phyloP scores from a whole-genome alignment of 805 yeast species.

The Monosporozyma unispora region DNA sequence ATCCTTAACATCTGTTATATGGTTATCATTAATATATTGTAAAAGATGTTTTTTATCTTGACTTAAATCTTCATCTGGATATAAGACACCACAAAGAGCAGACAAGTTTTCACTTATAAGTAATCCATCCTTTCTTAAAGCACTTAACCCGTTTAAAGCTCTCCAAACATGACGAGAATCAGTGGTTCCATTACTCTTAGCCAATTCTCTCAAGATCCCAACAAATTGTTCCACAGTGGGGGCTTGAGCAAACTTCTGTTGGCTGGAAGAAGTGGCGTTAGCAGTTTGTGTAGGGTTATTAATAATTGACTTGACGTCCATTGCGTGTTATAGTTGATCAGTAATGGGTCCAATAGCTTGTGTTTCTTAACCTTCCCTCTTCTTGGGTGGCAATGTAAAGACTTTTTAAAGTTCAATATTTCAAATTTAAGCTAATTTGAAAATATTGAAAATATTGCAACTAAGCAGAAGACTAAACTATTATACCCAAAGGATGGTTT shows the following conservation, averaged over 20 bases:
- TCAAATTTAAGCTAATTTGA: not conserved
- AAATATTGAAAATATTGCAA: too few relatives aligned
- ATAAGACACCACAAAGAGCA: slow-evolving; percentile 44
- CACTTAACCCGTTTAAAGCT: slow-evolving; percentile 74
- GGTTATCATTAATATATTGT: slow-evolving; percentile 32
- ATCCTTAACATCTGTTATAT: slow-evolving; percentile 30
- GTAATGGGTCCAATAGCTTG: not conserved
- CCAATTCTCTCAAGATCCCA: slow-evolving; percentile 27
- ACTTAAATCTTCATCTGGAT: slow-evolving; percentile 41
- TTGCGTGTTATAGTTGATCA: not conserved
- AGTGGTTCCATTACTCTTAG: slow-evolving; percentile 56
- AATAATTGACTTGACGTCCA: not conserved
- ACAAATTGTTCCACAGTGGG: slow-evolving; percentile 27
- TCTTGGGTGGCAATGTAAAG: not conserved
- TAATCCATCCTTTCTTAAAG: slow-evolving; percentile 47
- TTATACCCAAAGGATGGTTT: too few relatives aligned
- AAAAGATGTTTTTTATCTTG: slow-evolving; percentile 33
- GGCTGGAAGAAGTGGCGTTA: not conserved
- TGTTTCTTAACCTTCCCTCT: not conserved
- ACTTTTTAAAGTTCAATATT: not conserved
- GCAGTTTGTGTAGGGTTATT: not conserved
- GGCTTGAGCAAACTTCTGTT: slow-evolving; percentile 25
- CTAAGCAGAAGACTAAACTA: too few relatives aligned
- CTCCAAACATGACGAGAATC: slow-evolving; percentile 85
- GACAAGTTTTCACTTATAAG: slow-evolving; percentile 48